Percentiles rank a stretch among this genome's conserved stretches.
Conservation (phyloP, 2,329 filamentous ascomycete genomes). For the Fusarium sp. region DNA sequence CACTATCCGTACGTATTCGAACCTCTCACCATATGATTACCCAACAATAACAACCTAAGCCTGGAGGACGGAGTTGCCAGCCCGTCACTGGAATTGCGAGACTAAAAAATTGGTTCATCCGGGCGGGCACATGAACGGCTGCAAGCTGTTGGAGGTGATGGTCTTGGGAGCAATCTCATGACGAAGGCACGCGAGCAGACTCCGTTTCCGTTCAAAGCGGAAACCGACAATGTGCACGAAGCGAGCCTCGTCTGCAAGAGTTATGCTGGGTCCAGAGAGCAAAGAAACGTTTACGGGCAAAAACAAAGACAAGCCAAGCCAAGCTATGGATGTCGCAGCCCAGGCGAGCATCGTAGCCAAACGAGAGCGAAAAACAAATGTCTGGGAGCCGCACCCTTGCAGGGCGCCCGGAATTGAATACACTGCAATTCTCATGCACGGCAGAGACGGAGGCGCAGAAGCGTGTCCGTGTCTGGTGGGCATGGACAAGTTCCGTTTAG, state of each 20-base stretch:
- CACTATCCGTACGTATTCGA: not conserved
- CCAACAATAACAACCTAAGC: not conserved
- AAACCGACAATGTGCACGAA: not conserved
- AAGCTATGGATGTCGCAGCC: not conserved
- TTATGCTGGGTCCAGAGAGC: not conserved
- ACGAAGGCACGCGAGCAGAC: slow-evolving; percentile 35
- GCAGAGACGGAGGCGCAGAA: slow-evolving; percentile 31
- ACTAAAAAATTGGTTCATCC: not conserved
- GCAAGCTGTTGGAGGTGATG: slow-evolving; percentile 5
- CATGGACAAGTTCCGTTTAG: slow-evolving; percentile 30
- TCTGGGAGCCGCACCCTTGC: slow-evolving; percentile 17
- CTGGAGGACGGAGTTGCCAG: not conserved
- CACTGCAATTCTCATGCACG: slow-evolving; percentile 23
- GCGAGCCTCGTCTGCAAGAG: not conserved
- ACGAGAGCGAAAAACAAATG: slow-evolving; percentile 5
- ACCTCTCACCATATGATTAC: not conserved
- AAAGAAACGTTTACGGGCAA: not conserved
- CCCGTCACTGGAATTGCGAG: slow-evolving; percentile 1
- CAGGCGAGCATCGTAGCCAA: not conserved
- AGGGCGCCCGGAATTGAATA: slow-evolving; percentile 10
- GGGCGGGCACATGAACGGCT: not conserved
- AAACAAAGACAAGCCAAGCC: not conserved
- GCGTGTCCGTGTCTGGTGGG: slow-evolving; percentile 7
- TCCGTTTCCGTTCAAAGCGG: slow-evolving; percentile 14
- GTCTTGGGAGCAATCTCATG: not conserved